Conservation (phyloP, 345 rosid genomes). For the Eucalyptus sp. region DNA sequence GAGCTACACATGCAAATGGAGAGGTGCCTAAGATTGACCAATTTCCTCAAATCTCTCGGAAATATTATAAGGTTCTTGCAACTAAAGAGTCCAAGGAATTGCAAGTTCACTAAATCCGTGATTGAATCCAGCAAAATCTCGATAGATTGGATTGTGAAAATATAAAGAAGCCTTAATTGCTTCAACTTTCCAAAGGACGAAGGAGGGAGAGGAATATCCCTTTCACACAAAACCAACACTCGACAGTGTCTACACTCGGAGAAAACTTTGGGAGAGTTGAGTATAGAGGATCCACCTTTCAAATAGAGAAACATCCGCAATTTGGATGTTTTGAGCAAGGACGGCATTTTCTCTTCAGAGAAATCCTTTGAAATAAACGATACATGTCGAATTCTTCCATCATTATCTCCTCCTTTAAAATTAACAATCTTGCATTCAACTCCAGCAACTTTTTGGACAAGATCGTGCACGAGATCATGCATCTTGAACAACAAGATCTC, state of each 20-base stretch:
- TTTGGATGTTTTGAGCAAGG: not conserved
- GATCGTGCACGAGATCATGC: not conserved
- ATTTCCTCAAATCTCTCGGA: not conserved
- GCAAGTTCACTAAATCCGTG: not conserved
- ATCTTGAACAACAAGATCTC: not conserved
- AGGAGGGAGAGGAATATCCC: not conserved
- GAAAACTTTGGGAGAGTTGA: not conserved
- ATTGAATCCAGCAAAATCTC: not conserved
- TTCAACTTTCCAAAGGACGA: not conserved
- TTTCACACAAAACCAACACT: not conserved
- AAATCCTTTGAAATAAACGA: rapidly evolving
- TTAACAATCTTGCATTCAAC: not conserved
- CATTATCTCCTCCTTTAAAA: not conserved
- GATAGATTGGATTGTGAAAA: not conserved
- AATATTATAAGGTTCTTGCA: not conserved
- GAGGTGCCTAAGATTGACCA: not conserved
- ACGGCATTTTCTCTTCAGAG: not conserved
- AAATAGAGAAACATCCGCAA: not conserved
- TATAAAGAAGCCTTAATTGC: not conserved
- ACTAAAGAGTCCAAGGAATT: not conserved
- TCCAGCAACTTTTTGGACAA: not conserved
- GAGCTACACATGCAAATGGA: rapidly evolving
- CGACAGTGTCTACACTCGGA: not conserved
- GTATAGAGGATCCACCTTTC: not conserved
- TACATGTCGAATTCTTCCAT: not conserved